Evolutionary conservation across 176 grass and related monocot species (phyloP).

Genomic region (Areca catechu): DNA sequence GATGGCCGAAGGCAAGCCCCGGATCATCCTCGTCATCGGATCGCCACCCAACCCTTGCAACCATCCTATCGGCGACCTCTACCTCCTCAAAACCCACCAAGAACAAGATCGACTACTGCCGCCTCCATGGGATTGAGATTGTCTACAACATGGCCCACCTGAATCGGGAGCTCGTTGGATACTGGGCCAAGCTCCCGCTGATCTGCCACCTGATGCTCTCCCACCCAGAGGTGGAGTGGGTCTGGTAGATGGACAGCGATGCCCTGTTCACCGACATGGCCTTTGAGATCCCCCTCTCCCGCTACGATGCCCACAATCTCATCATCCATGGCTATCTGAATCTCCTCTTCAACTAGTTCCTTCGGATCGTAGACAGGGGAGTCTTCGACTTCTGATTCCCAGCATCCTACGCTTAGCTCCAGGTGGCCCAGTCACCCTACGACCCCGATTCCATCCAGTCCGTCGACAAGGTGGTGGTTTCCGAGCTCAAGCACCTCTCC

Average conservation of each 20-base stretch:
- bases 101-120: slow-evolving; percentile 80
- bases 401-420: too few species aligned
- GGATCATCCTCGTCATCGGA: too few species aligned
- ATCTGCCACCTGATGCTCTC: slow-evolving; percentile 61
- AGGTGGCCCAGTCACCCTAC: too few species aligned
- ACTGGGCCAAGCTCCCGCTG: slow-evolving; percentile 60
- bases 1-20: too few species aligned
- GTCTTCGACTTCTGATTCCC: too few species aligned
- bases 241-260: slow-evolving; percentile 76
- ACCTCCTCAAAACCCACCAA: too few species aligned
- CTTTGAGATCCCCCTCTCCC: slow-evolving; percentile 45
- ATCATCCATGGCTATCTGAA: slow-evolving; percentile 42
- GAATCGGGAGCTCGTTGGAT: slow-evolving; percentile 33
- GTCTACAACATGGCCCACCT: slow-evolving; percentile 36
- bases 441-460: too few species aligned
- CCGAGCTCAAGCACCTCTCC: too few species aligned
- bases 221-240: slow-evolving; percentile 81
- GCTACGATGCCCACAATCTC: slow-evolving; percentile 43
- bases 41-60: too few species aligned
- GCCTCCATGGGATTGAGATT: slow-evolving; percentile 61
- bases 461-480: too few species aligned
- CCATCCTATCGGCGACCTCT: too few species aligned
- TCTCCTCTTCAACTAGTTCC: slow-evolving; percentile 40
- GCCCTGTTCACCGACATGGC: slow-evolving; percentile 81
- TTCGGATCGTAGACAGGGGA: too few species aligned